Evolutionary conservation across 441 rosid genomes (phyloP).

Genomic region (Gossypium schwendimanii): DNA sequence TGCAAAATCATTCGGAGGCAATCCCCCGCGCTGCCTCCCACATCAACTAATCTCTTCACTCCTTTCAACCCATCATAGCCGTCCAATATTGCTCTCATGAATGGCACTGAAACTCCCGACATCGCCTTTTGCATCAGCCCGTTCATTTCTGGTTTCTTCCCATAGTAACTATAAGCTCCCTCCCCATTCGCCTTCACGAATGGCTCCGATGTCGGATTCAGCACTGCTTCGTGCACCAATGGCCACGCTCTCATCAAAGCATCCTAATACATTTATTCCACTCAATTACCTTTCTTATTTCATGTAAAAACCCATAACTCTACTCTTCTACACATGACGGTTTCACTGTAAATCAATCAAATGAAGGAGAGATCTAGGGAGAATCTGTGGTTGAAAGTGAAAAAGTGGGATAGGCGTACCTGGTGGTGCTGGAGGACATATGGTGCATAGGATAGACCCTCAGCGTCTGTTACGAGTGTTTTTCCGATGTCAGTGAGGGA

Average conservation of each 20-base stretch:
- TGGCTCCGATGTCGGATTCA: constrained; percentile 55
- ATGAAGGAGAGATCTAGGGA: too few relatives aligned
- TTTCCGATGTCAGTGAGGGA: constrained; percentile 66
- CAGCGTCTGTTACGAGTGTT: constrained; percentile 61
- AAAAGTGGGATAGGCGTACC: constrained; percentile 21
- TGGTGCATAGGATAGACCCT: constrained; percentile 64
- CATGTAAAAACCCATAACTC: too few relatives aligned
- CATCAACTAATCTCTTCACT: constrained; percentile 41
- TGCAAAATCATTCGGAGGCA: constrained; percentile 55
- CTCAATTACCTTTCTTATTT: too few relatives aligned
- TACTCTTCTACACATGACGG: too few relatives aligned
- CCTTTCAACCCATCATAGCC: constrained; percentile 47
- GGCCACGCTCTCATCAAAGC: constrained; percentile 73
- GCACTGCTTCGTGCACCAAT: constrained; percentile 62
- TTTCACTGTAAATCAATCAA: too few relatives aligned
- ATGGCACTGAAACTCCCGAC: constrained; percentile 67
- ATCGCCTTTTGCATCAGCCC: constrained; percentile 54
- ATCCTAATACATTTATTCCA: constrained; percentile 31
- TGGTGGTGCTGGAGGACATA: constrained; percentile 94
- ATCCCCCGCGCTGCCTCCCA: constrained; percentile 69
- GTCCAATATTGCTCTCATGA: constrained; percentile 49
- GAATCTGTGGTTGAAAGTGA: background rate
- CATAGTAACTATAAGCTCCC: constrained; percentile 45
- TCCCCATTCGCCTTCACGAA: constrained; percentile 53
- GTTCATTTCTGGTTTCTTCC: constrained; percentile 60